Conservation (phyloP, 2,329 filamentous ascomycete genomes). For the Aspergillus brasiliensis region DNA sequence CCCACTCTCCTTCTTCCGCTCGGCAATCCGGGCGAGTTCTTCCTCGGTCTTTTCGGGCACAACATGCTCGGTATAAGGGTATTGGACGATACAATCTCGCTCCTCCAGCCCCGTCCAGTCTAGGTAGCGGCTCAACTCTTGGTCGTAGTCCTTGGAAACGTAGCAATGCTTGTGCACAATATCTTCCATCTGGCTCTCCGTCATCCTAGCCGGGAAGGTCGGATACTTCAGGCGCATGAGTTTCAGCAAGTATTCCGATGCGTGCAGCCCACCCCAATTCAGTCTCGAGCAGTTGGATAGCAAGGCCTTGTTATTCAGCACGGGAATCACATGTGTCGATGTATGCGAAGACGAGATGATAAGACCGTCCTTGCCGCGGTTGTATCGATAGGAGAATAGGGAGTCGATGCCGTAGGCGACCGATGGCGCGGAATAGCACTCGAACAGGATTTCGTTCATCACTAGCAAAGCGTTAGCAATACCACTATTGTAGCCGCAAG, state of each 20-base stretch:
- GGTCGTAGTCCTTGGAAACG: constrained; percentile 78
- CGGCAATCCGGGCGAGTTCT: constrained; percentile 84
- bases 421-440: constrained; percentile 89
- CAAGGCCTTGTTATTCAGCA: constrained; percentile 81
- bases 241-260: constrained; percentile 87
- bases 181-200: constrained; percentile 80
- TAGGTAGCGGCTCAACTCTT: constrained; percentile 73
- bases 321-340: constrained; percentile 91
- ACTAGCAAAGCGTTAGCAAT: constrained; percentile 54
- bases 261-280: constrained; percentile 93
- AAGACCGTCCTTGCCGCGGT: constrained; percentile 81
- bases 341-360: constrained; percentile 92
- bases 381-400: constrained; percentile 92
- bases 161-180: constrained; percentile 90
- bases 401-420: constrained; percentile 95
- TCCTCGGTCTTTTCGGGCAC: constrained; percentile 91
- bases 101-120: constrained; percentile 94
- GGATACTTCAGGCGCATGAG: constrained; percentile 90
- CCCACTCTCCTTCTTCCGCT: constrained; percentile 93
- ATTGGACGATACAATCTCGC: constrained; percentile 84
- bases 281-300: constrained; percentile 82
- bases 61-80: constrained; percentile 89
- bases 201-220: constrained; percentile 82
- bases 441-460: constrained; percentile 97
- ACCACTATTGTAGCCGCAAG: not conserved